Evolutionary conservation across 352 stramenopile species (phyloP), one percentile per base, ranked within the genome.

Genomic region (Phytophthora capsici): DNA sequence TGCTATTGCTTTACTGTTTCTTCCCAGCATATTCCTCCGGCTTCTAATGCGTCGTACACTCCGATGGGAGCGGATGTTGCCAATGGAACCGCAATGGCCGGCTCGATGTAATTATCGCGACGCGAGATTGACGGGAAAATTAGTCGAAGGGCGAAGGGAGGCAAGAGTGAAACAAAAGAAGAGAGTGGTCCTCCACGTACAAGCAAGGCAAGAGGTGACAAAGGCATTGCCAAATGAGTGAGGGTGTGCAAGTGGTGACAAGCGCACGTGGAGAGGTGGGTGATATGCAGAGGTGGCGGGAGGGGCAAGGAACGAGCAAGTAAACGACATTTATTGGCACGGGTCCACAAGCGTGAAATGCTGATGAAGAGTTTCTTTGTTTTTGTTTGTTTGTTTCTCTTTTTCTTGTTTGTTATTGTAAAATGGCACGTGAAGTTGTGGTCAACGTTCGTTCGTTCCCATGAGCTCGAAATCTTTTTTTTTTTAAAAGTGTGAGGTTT

Each of bases 71-170:
- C 82, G 13, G 82, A 94, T 62, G 64, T 89, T 22, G 66, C 80
- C 37, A 92, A 78, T 20, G 84, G 84, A 28, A 94, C 86, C 23
- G 86, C 86, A 12, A 94, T 94, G 84, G 84, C 84, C 7, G 77
- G 79, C n/a, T 88, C 76, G 22, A 85, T 79, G 75, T 88, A 82
- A 78, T 17, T n/a, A 38, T n/a, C 19, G 16, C 13, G 37, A 20
- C 32, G 19, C n/a, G 55, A 36, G 22, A 41, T 19, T n/a, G 22
- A 55, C 26, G 14, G 37, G 13, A 44, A 49, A 56, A 49, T 32
- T 63, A 61, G 36, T 65, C 37, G 22, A 19, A n/a, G 41, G 22
- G 49, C 10, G 40, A 52, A 51, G 32, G 38, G 43, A 59, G 56
- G 48, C 23, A 36, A 36, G 22, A 59, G 43, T 63, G 26, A 56